Base-by-base conservation (phyloP, 2,329 filamentous ascomycete genomes). In the Zasmidium citrigriseum region DNA sequence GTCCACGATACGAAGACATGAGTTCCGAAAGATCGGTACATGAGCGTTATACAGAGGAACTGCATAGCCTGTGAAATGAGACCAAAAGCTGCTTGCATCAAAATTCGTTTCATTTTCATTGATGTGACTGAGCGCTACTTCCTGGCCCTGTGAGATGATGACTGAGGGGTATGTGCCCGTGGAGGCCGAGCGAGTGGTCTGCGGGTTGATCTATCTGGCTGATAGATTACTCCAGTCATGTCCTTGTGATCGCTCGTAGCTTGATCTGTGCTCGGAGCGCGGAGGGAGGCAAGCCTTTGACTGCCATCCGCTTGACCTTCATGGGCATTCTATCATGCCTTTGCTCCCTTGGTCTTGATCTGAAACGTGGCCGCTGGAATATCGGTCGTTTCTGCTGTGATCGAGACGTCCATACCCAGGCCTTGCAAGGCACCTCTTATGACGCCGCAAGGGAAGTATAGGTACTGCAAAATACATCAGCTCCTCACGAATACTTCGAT, bases 371-470 rank as follows among this genome's bases (percentile, higher is more conserved):
- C 95, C 4, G 85, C 85, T 0, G 95, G 95, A 55, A 99, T 80
- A 73, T 96, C 93, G 56, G 82, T 89, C 55, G 89, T 90, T 77
- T 97, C 95, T 3, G 92, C 95, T 67, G 96, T 90, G 1, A 99
- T 93, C 1, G 89, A 96, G 10, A 93, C 93, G 68, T 88, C 88
- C 67, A 98, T 92, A 4, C 93, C 95, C 79, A 99, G 81, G 52
- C 89, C 92, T n/a, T 92, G 89, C 51, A 99, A 78, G n/a, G 91
- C 92, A 25, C 95, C 95, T 58, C 93, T 84, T 60, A 99, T 90
- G 50, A 99, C 83, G 48, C 95, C 95, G 68, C 93, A 96, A 7
- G 95, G 95, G 70, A 98, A 97, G 85, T 91, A 97, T 14, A 99
- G 81, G 74, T 96, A 97, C 89, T 96, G 60, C 18, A 27, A 11